Base-by-base conservation (phyloP, 2,329 filamentous ascomycete genomes). In the Cytospora piceae region DNA sequence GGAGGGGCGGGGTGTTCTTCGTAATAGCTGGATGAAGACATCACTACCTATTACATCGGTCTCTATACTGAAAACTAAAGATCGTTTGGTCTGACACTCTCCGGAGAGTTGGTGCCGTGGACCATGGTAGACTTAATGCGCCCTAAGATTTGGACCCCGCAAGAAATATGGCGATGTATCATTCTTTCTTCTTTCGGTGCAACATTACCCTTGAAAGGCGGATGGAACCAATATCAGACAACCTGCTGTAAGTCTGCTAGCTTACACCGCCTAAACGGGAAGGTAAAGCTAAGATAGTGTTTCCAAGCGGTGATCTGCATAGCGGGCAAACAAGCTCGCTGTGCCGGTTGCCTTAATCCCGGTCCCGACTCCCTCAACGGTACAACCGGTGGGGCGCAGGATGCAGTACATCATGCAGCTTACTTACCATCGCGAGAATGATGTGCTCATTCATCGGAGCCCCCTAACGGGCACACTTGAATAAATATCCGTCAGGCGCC, bases 161-260 rank as follows among this genome's bases (percentile, higher is more conserved):
- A 34, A 39, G 37, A 39, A 17, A 39, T 17, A 17, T 39, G 37
- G 12, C 37, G 15, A 17, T 39, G 37, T 8, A 17, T 42, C 20
- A 7, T 24, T 8, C 11, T 22, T 14, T 22, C 22, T 49, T 49
- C 20, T 24, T 24, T 24, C 11, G 11, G 46, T 49, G 11, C 9
- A 4, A 34, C 53, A 34, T 32, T 24, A 51, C n/a, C 53, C 14
- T 32, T 29, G 14, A n/a, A 56, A 49, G 3, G 9, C 15, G 7
- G n/a, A 15, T 22, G 27, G 24, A 20, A 1, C 14, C 39, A 34
- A 24, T 29, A n/a, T 24, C 34, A 62, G 15, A 12, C 53, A 53
- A 54, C 60, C n/a, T 54, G 46, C 60, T 56, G 53, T 56, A 56
- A 42, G 39, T 54, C 55, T 51, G 39, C 61, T 6, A 63, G 53